Evolutionary conservation across 371 early-diverging fungal genomes (phyloP), one percentile per base, ranked within the genome.

Genomic region (Haplosporangium sp.): DNA sequence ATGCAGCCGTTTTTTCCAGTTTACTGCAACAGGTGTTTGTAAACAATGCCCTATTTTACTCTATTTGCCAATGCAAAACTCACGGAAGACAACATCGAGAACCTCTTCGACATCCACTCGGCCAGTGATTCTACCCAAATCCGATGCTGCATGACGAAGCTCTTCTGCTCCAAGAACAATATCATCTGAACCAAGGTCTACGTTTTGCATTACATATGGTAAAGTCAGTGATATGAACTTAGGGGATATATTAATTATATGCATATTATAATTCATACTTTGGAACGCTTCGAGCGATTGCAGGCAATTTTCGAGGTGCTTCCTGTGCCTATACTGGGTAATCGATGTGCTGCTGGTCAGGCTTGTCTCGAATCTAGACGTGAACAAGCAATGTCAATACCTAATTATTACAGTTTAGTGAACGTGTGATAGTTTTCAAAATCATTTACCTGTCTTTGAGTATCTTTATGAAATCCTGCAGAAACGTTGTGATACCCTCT

Each of bases 41-140:
- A 1, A 20, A 17, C 34, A 3, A 1, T 20, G 2, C 27, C 15
- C 34, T n/a, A 17, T 4, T 9, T 39, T 17, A 39, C 48, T 55
- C 77, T 87, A 95, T 84, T 95, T 95, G 39, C 95, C 96, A 60
- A 95, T 95, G 74, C 95, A 95, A 69, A 95, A 95, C 58, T 92
- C 90, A 37, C 91, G 85, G 82, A 95, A 95, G 20, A 95, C 72
- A 10, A 88, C 89, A 82, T 93, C 94, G 34, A 95, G 83, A 4
- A 95, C 88, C 67, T 94, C 89, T 68, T 95, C 94, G 10, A 92
- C 90, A 75, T 92, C 92, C 4, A 92, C 88, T 9, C 86, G 81
- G 15, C 95, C 94, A 3, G 95, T 95, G 69, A 95, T 93, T 67
- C 89, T 85, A 6, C 94, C 94, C 9, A 95, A 61, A 1, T 91